Percentiles rank a stretch among this genome's conserved stretches.
These are phyloP conservation scores for Suillus americanus DNA, from an alignment of 768 basidiomycete genomes.

Conservation along the genomic window DNA sequence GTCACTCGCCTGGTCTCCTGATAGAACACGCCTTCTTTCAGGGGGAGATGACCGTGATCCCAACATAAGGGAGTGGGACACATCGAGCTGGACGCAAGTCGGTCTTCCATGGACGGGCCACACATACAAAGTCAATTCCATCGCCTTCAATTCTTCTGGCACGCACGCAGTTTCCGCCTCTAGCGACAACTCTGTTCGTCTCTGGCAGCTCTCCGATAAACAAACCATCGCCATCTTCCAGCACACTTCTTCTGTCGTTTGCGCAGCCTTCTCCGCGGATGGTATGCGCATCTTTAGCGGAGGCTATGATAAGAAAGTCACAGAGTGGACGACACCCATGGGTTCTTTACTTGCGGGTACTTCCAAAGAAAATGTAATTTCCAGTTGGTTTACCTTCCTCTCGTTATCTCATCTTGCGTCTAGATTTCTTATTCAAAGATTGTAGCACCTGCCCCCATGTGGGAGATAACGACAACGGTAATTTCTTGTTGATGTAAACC, in stretches of 20 bases:
- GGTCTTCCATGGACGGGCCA: neutral
- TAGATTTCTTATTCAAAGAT: no score
- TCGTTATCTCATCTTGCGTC: neutral
- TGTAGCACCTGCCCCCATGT: no score
- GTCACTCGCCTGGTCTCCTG: neutral
- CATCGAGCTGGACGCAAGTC: neutral
- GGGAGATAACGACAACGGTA: no score
- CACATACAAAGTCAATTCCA: neutral
- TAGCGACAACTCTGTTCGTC: neutral
- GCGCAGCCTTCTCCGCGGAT: neutral
- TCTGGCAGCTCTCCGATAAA: neutral
- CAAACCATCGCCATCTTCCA: neutral
- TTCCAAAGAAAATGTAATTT: neutral
- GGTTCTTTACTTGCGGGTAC: neutral
- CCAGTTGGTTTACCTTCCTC: neutral
- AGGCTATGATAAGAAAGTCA: neutral
- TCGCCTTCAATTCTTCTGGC: neutral
- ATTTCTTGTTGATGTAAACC: no score
- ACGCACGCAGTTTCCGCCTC: neutral
- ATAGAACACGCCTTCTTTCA: neutral
- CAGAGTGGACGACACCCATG: neutral
- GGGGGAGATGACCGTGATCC: neutral
- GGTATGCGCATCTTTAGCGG: neutral
- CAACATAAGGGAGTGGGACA: neutral
- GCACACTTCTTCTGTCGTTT: neutral